Percentiles rank a stretch among this genome's conserved stretches.
phyloP scores from a whole-genome alignment of 306 rosid species.

The Vigna unguiculata region DNA sequence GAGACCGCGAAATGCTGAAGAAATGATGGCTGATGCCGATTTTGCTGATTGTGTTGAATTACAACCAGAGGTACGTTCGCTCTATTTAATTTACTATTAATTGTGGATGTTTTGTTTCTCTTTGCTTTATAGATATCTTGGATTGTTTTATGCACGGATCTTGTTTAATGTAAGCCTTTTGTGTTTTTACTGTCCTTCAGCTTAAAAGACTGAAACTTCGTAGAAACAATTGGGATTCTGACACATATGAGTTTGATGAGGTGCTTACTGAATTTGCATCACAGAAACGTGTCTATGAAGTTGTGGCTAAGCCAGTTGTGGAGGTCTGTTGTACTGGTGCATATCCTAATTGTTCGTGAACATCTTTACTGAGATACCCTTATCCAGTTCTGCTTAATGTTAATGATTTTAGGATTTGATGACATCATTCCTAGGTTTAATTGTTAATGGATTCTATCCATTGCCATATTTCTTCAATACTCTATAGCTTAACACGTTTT shows the following conservation, averaged over 20 bases:
- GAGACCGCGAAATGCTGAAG: conserved; percentile 89
- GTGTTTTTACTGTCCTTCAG: conserved; percentile 54
- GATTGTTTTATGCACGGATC: conserved; percentile 9
- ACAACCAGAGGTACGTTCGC: conserved; percentile 80
- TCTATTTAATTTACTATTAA: conserved; percentile 30
- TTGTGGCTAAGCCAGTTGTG: conserved; percentile 98
- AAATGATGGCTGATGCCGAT: conserved; percentile 84
- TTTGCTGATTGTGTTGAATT: conserved; percentile 93
- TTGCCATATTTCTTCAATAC: conserved; percentile 27
- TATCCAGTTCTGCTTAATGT: conserved; percentile 38
- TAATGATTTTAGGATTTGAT: conserved; percentile 33
- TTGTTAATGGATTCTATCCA: conserved; percentile 5
- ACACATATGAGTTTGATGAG: conserved; percentile 91
- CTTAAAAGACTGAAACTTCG: conserved; percentile 92
- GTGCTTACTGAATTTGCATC: conserved; percentile 92
- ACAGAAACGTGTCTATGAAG: conserved; percentile 97
- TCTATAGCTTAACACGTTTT: conserved; percentile 34
- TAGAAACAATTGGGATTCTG: conserved; percentile 94
- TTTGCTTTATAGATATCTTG: conserved; percentile 22
- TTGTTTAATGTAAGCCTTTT: conserved; percentile 33
- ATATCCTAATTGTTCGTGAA: conserved; percentile 20
- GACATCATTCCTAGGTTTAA: conserved; percentile 23
- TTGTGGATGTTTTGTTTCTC: conserved; percentile 22
- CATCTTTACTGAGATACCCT: conserved; percentile 28
- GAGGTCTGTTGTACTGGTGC: conserved; percentile 64